Conservation (phyloP, 2,329 filamentous ascomycete species). For the Aureobasidium sp. region DNA sequence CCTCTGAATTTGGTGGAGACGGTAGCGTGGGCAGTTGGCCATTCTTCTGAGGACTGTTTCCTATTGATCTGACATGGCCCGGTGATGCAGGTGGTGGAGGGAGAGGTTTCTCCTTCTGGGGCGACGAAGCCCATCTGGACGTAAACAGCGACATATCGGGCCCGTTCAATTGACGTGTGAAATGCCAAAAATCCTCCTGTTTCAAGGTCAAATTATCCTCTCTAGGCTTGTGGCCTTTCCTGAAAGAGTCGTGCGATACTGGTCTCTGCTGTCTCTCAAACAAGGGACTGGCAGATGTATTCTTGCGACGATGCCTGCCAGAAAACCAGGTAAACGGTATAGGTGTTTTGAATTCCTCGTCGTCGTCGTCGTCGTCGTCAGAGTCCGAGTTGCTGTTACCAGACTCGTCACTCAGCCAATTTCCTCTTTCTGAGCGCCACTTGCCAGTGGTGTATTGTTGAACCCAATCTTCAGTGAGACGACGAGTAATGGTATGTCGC, state of each 20-base stretch:
- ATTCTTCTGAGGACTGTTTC: not conserved
- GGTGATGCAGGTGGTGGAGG: constrained; percentile 4
- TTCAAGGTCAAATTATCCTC: constrained; percentile 43
- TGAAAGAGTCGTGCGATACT: constrained; percentile 5
- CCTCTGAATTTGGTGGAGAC: not conserved
- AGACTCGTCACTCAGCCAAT: constrained; percentile 77
- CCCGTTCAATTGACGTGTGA: constrained; percentile 12
- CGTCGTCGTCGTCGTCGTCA: not conserved
- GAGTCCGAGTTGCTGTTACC: constrained; percentile 51
- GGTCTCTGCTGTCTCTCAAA: not conserved
- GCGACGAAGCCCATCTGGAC: constrained; percentile 6
- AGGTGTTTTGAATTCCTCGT: constrained; percentile 20
- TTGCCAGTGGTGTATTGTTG: constrained; percentile 54
- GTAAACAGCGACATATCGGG: constrained; percentile 13
- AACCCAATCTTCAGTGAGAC: constrained; percentile 77
- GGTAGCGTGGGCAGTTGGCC: not conserved
- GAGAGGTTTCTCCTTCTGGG: constrained; percentile 11
- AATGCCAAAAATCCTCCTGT: constrained; percentile 45
- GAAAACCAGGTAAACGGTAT: constrained; percentile 18
- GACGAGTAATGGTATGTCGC: constrained; percentile 36
- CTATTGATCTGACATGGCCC: not conserved
- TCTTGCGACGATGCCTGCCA: constrained; percentile 15
- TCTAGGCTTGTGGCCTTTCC: constrained; percentile 33
- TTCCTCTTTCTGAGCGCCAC: constrained; percentile 69
- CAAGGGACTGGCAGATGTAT: constrained; percentile 7